Conservation (phyloP, 1,284 basidiomycete genomes). For the Boletus smithii region DNA sequence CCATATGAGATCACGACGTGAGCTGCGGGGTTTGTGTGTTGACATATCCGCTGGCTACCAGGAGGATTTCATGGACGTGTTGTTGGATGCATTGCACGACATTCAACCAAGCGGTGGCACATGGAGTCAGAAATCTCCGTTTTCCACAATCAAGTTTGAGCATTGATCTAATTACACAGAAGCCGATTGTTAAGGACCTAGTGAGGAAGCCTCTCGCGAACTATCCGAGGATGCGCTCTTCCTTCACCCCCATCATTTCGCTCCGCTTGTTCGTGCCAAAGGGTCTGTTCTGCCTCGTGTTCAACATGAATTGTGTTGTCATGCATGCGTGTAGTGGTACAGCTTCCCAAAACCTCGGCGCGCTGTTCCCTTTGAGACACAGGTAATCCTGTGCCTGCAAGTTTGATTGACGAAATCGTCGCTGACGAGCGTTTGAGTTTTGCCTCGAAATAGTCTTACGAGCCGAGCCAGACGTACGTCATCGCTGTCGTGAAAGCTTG, state of each 20-base stretch:
- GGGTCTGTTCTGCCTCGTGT: slow-evolving; percentile 28
- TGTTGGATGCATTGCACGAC: slow-evolving; percentile 8
- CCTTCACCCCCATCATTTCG: slow-evolving; percentile 9
- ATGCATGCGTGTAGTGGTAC: slow-evolving; percentile 14
- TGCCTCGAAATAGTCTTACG: slow-evolving; percentile 20
- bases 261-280: slow-evolving; percentile 12
- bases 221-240: slow-evolving; percentile 3
- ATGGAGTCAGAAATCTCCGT: slow-evolving; percentile 1
- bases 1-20: slow-evolving; percentile 8
- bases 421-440: slow-evolving; percentile 21
- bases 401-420: slow-evolving; percentile 9
- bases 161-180: slow-evolving; percentile 12
- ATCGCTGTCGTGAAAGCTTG: slow-evolving; percentile 19
- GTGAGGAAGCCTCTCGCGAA: slow-evolving; percentile 11
- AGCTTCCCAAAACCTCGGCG: slow-evolving; percentile 10
- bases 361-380: slow-evolving; percentile 3
- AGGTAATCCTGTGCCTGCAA: slow-evolving; percentile 16
- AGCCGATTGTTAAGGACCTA: slow-evolving; percentile 6
- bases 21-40: background rate
- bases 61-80: slow-evolving; percentile 1
- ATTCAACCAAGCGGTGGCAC: slow-evolving; percentile 1
- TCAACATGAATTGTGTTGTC: slow-evolving; percentile 16
- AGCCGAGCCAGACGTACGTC: slow-evolving; percentile 27
- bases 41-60: slow-evolving; percentile 2
- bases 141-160: slow-evolving; percentile 5